Evolutionary conservation across 2,329 filamentous ascomycete species (phyloP).

Genomic region (Colletotrichum phormii): DNA sequence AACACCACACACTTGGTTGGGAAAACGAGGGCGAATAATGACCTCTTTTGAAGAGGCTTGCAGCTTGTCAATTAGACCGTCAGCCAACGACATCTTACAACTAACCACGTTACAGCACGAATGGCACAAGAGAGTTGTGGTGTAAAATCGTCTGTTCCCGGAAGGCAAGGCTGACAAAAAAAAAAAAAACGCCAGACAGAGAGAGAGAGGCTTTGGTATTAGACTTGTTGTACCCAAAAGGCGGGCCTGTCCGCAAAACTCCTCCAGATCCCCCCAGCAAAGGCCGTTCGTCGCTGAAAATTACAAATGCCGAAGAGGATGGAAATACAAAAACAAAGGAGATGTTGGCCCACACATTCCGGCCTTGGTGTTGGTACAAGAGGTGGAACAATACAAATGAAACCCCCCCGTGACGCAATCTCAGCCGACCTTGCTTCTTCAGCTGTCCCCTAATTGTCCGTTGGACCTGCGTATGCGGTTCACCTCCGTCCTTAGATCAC

Average conservation of each 20-base stretch:
- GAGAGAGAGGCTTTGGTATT: slow-evolving; percentile 24
- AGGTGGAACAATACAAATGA: slow-evolving; percentile 7
- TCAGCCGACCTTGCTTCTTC: not conserved
- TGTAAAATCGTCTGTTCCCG: too few relatives aligned
- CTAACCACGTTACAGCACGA: not conserved
- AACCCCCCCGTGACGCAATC: not conserved
- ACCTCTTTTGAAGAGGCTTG: too few relatives aligned
- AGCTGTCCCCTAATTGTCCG: slow-evolving; percentile 21
- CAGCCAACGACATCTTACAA: not conserved
- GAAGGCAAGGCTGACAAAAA: not conserved
- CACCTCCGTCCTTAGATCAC: slow-evolving; percentile 74
- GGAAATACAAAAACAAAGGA: not conserved
- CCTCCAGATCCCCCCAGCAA: slow-evolving; percentile 15
- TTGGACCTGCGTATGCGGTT: slow-evolving; percentile 48
- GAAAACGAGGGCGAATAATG: too few relatives aligned
- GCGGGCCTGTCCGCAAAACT: slow-evolving; percentile 28
- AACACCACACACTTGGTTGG: too few relatives aligned
- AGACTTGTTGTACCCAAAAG: slow-evolving; percentile 34
- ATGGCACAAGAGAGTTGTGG: not conserved
- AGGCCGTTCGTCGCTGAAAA: slow-evolving; percentile 7
- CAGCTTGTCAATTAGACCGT: not conserved
- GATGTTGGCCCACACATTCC: not conserved
- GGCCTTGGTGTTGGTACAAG: slow-evolving; percentile 13
- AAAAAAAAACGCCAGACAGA: slow-evolving; percentile 8
- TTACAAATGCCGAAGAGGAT: slow-evolving; percentile 1